Conservation (phyloP, 192 early-diverging fungal species). For the Ambispora gerdemannii region DNA sequence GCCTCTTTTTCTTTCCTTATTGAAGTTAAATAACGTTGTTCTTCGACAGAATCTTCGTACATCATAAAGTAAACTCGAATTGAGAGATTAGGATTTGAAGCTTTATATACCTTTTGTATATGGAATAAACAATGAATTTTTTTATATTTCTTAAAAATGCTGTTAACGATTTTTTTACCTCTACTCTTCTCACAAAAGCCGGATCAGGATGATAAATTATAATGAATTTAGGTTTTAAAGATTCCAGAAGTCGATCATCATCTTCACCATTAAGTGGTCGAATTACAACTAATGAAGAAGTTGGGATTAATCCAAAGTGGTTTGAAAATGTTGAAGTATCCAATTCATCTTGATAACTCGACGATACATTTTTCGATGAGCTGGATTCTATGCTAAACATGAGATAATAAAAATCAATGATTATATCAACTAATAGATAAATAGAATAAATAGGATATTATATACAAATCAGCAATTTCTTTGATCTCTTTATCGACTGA, state of each 20-base stretch:
- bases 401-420: slow-evolving; percentile 5
- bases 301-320: slow-evolving; percentile 47
- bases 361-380: not conserved
- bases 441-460: not conserved
- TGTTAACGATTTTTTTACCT: slow-evolving; percentile 46
- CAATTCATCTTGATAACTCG: slow-evolving; percentile 43
- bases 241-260: slow-evolving; percentile 64
- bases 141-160: not conserved
- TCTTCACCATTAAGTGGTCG: slow-evolving; percentile 59
- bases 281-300: slow-evolving; percentile 50
- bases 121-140: not conserved
- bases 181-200: slow-evolving; percentile 82
- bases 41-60: slow-evolving; percentile 93
- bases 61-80: slow-evolving; percentile 88
- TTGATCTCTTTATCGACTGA: slow-evolving; percentile 39
- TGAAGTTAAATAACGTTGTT: slow-evolving; percentile 81
- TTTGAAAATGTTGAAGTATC: slow-evolving; percentile 43
- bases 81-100: slow-evolving; percentile 46
- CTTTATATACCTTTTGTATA: slow-evolving; percentile 54
- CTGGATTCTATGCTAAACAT: slow-evolving; percentile 4
- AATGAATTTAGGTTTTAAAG: slow-evolving; percentile 71
- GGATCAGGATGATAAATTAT: slow-evolving; percentile 91
- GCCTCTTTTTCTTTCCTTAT: slow-evolving; percentile 89
- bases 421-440: not conserved
- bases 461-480: slow-evolving; percentile 45